A percentile compares a stretch with the other conserved stretches of the same genome.
Evolutionary conservation across 1,284 basidiomycete species (phyloP).

Genomic region (Malassezia vespertilionis): DNA sequence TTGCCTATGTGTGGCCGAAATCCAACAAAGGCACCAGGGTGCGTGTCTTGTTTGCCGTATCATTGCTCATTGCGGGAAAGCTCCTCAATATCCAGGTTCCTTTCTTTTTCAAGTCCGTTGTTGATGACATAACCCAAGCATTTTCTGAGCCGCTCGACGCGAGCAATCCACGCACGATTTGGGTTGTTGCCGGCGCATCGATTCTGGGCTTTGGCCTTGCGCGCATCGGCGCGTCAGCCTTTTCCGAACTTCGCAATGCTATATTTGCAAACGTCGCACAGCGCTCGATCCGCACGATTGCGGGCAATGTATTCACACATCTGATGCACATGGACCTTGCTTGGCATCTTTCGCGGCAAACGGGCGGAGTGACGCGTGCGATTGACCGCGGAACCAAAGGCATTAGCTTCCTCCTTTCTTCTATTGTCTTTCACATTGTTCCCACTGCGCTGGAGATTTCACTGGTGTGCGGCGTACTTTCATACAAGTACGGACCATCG

Average conservation of each 20-base stretch:
- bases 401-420: slow-evolving; percentile 86
- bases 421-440: slow-evolving; percentile 85
- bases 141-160: slow-evolving; percentile 55
- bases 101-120: slow-evolving; percentile 80
- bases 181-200: slow-evolving; percentile 77
- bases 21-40: slow-evolving; percentile 52
- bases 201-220: slow-evolving; percentile 86
- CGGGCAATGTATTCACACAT: slow-evolving; percentile 84
- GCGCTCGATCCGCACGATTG: slow-evolving; percentile 81
- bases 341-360: slow-evolving; percentile 87
- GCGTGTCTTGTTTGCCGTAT: slow-evolving; percentile 73
- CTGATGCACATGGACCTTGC: slow-evolving; percentile 77
- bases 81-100: slow-evolving; percentile 94
- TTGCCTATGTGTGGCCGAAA: slow-evolving; percentile 56
- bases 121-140: slow-evolving; percentile 67
- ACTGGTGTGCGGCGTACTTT: slow-evolving; percentile 92
- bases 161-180: slow-evolving; percentile 66
- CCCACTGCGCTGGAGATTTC: slow-evolving; percentile 92
- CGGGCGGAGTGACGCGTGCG: slow-evolving; percentile 85
- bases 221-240: slow-evolving; percentile 75
- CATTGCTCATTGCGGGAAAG: slow-evolving; percentile 75
- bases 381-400: slow-evolving; percentile 97
- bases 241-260: slow-evolving; percentile 84
- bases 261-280: slow-evolving; percentile 94
- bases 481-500: slow-evolving; percentile 92